A percentile compares a stretch with the other conserved stretches of the same genome.
phyloP scores from a whole-genome alignment of 345 rosid species.

The Acer negundo region DNA sequence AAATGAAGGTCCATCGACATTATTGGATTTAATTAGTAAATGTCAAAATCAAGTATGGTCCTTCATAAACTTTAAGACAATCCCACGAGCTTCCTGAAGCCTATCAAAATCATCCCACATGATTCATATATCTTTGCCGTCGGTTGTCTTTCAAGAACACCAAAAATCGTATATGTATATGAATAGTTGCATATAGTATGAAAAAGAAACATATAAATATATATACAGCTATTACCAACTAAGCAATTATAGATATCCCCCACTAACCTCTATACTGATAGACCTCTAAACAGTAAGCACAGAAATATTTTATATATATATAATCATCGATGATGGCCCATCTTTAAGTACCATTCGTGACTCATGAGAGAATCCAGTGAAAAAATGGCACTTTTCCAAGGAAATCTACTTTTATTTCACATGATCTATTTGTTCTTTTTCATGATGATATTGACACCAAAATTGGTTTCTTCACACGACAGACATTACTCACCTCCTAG shows the following conservation, averaged over 20 bases:
- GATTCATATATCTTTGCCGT: background rate
- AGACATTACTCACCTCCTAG: slow-evolving; percentile 55
- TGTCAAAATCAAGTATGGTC: slow-evolving; percentile 19
- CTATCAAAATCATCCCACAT: slow-evolving; percentile 35
- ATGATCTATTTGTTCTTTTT: slow-evolving; percentile 43
- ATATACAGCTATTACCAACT: slow-evolving; percentile 53
- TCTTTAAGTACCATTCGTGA: background rate
- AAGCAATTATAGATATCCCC: slow-evolving; percentile 17
- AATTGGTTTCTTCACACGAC: slow-evolving; percentile 56
- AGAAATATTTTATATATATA: background rate
- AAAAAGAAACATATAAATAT: too few species aligned
- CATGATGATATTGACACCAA: slow-evolving; percentile 20
- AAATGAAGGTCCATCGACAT: background rate
- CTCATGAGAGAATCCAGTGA: slow-evolving; percentile 1
- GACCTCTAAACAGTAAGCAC: background rate
- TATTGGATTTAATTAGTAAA: background rate
- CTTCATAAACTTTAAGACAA: slow-evolving; percentile 14
- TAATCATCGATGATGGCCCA: slow-evolving; percentile 2
- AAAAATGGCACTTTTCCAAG: slow-evolving; percentile 35
- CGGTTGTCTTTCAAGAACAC: too few species aligned
- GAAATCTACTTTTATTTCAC: slow-evolving; percentile 17
- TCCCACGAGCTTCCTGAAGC: slow-evolving; percentile 28
- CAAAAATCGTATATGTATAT: too few species aligned
- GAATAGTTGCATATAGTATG: too few species aligned
- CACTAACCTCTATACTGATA: background rate